phyloP scores from a whole-genome alignment of 2,329 filamentous ascomycete genomes.

The Trichoderma polysporum region DNA sequence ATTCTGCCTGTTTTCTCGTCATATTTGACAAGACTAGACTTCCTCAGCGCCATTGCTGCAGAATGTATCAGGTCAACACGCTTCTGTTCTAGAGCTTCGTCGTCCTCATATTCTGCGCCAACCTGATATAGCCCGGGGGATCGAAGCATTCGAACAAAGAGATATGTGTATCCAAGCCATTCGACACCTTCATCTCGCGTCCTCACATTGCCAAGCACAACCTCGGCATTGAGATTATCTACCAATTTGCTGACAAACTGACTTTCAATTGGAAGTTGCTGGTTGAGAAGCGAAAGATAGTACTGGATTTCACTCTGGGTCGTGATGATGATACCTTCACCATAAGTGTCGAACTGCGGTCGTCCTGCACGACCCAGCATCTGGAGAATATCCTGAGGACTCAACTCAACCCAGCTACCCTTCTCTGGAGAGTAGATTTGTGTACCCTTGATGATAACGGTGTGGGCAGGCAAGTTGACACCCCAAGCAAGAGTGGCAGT shows the following conservation, averaged over 20 bases:
- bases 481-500: constrained; percentile 99
- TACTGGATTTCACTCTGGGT: constrained; percentile 94
- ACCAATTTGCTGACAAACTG: constrained; percentile 91
- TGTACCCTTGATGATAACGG: constrained; percentile 98
- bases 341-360: constrained; percentile 95
- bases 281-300: constrained; percentile 93
- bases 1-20: constrained; percentile 89
- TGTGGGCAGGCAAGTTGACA: constrained; percentile 96
- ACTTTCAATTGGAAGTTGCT: constrained; percentile 95
- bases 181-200: constrained; percentile 95
- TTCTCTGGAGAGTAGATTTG: constrained; percentile 98
- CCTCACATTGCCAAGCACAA: constrained; percentile 91
- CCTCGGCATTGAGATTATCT: constrained; percentile 93
- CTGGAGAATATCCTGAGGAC: constrained; percentile 94
- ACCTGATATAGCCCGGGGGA: constrained; percentile 95
- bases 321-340: constrained; percentile 98
- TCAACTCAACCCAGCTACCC: constrained; percentile 96
- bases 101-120: constrained; percentile 91
- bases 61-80: constrained; percentile 97
- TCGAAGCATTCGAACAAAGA: constrained; percentile 95
- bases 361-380: constrained; percentile 97
- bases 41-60: constrained; percentile 81
- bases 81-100: constrained; percentile 89
- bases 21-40: constrained; percentile 87
- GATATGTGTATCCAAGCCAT: constrained; percentile 97